Conservation (phyloP, 176 grass and related monocot species). For the Chrysopogon serrulatus region DNA sequence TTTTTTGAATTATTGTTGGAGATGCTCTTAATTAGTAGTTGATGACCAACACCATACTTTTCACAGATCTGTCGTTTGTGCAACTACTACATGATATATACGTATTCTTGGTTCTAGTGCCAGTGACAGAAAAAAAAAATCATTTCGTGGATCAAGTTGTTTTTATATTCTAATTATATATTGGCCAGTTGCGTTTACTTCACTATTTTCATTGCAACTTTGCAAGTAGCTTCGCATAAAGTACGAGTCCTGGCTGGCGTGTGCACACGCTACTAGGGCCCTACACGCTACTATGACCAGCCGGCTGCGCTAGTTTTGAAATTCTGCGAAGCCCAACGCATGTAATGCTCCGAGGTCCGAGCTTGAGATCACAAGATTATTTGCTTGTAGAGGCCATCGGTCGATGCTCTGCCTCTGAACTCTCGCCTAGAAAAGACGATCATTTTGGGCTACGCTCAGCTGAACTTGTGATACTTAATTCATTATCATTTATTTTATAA, state of each 20-base stretch:
- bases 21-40: background rate
- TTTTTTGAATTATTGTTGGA: background rate
- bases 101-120: background rate
- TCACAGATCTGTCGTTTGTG: background rate
- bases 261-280: no score
- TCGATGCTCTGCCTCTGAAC: background rate
- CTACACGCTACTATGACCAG: no score
- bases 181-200: background rate
- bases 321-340: background rate
- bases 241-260: background rate
- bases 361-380: background rate
- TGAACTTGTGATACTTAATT: no score
- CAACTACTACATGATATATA: background rate
- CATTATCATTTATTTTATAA: no score
- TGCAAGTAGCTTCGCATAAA: background rate
- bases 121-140: background rate
- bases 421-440: no score
- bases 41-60: background rate
- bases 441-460: no score
- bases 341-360: background rate
- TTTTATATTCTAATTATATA: background rate
- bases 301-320: no score
- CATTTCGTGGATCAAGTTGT: no score
- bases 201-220: background rate
- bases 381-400: background rate